phyloP scores from a whole-genome alignment of 208 protist genomes.

The Trypanosomatidae sp. region DNA sequence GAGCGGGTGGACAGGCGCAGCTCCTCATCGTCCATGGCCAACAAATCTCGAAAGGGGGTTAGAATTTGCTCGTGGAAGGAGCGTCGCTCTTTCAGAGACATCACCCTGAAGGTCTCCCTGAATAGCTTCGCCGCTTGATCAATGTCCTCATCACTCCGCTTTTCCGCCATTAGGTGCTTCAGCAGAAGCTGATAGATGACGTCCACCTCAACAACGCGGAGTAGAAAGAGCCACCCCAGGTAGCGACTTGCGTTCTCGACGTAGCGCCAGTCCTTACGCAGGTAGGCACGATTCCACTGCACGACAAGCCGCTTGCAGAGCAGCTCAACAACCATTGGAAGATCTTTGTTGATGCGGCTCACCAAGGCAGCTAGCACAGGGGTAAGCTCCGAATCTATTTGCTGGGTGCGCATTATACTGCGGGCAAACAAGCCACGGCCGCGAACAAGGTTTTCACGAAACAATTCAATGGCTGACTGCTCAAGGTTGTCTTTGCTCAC shows the following conservation, averaged over 20 bases:
- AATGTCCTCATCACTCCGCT: slow-evolving; percentile 94
- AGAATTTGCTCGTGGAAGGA: slow-evolving; percentile 79
- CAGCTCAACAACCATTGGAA: slow-evolving; percentile 96
- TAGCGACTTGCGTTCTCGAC: slow-evolving; percentile 77
- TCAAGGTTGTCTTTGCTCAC: slow-evolving; percentile 95
- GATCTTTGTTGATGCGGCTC: slow-evolving; percentile 97
- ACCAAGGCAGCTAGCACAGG: slow-evolving; percentile 96
- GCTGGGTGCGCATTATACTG: slow-evolving; percentile 94
- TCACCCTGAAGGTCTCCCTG: slow-evolving; percentile 66
- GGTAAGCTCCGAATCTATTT: slow-evolving; percentile 95
- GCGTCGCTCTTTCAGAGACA: slow-evolving; percentile 49
- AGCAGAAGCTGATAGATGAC: slow-evolving; percentile 82
- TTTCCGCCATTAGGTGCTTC: slow-evolving; percentile 67
- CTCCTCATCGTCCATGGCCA: slow-evolving; percentile 93
- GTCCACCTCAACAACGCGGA: slow-evolving; percentile 71
- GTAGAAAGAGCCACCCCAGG: slow-evolving; percentile 75
- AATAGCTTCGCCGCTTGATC: slow-evolving; percentile 90
- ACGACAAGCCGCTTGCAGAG: slow-evolving; percentile 92
- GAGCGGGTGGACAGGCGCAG: slow-evolving; percentile 89
- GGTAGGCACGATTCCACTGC: slow-evolving; percentile 86
- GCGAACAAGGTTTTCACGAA: slow-evolving; percentile 98
- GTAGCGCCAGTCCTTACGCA: slow-evolving; percentile 90
- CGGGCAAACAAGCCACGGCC: slow-evolving; percentile 95
- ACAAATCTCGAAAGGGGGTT: slow-evolving; percentile 73
- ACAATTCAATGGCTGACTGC: slow-evolving; percentile 94